Conservation (phyloP, 306 rosid genomes). For the Mimosa bimucronata region DNA sequence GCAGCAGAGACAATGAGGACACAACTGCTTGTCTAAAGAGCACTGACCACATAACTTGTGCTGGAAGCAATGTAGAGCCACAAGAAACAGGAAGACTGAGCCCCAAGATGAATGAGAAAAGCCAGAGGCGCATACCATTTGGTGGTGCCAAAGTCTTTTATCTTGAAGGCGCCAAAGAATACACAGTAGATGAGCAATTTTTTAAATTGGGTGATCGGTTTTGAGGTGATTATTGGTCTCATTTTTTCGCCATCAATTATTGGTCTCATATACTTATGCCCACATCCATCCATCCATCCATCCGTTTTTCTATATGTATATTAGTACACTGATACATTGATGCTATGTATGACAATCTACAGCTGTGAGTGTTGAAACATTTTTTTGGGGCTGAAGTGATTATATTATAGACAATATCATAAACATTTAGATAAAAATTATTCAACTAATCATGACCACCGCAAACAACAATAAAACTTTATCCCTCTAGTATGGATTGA, state of each 20-base stretch:
- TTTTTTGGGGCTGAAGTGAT: not conserved
- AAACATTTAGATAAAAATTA: not conserved
- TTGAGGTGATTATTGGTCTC: constrained; percentile 32
- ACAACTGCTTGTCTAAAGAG: not conserved
- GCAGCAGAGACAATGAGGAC: constrained; percentile 5
- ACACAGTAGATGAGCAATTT: constrained; percentile 25
- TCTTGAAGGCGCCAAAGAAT: constrained; percentile 41
- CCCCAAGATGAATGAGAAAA: constrained; percentile 1
- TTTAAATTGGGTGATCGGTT: constrained; percentile 33
- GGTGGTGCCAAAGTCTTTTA: constrained; percentile 47
- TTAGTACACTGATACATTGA: not conserved
- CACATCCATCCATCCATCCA: not conserved
- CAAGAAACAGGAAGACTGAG: constrained; percentile 22
- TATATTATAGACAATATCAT: not conserved
- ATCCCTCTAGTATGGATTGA: no score
- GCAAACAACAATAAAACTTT: not conserved
- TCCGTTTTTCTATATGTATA: not conserved
- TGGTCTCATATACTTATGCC: constrained; percentile 1
- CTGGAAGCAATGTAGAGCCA: constrained; percentile 6
- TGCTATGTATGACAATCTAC: not conserved
- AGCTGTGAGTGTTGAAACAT: not conserved
- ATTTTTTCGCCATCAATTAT: not conserved
- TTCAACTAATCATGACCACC: not conserved
- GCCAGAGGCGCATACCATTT: constrained; percentile 1
- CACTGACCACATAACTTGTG: not conserved